Evolutionary conservation across 2,329 filamentous ascomycete species (phyloP).

Genomic region (Monosporascus sp.): DNA sequence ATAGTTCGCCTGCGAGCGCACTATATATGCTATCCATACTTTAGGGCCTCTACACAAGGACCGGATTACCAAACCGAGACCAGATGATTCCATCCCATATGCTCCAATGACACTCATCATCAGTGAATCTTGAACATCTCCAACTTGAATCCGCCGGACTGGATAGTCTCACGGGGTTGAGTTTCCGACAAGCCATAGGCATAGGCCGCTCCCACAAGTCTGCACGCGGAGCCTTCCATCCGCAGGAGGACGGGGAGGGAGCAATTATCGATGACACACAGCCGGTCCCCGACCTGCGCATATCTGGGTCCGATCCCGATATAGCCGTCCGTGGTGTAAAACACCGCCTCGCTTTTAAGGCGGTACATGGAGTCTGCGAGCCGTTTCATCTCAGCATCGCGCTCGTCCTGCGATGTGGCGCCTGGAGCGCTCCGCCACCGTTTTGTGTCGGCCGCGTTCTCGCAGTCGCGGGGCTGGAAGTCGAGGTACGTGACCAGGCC

Average conservation of each 20-base stretch:
- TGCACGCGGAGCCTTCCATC: background rate
- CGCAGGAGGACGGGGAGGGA: background rate
- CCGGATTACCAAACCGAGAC: no score
- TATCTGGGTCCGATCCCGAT: background rate
- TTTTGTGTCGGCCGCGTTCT: background rate
- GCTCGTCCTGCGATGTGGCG: background rate
- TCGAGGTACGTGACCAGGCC: background rate
- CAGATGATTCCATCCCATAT: no score
- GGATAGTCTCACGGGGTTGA: no score
- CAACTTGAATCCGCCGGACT: no score
- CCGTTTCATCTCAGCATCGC: no score
- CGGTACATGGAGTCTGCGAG: no score
- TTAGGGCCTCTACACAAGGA: no score
- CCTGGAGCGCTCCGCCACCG: background rate
- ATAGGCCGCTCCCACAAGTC: background rate
- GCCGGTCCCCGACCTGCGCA: background rate
- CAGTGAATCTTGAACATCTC: no score
- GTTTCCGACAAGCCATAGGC: background rate
- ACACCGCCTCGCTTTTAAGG: background rate
- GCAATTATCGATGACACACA: background rate
- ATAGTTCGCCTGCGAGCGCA: no score
- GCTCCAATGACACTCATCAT: no score
- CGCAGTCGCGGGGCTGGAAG: background rate
- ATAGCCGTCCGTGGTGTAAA: background rate
- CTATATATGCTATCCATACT: no score